A percentile compares a stretch with the other conserved stretches of the same genome.
phyloP scores from a whole-genome alignment of 75 land plant species.

The Adiantum capillusveneris region DNA sequence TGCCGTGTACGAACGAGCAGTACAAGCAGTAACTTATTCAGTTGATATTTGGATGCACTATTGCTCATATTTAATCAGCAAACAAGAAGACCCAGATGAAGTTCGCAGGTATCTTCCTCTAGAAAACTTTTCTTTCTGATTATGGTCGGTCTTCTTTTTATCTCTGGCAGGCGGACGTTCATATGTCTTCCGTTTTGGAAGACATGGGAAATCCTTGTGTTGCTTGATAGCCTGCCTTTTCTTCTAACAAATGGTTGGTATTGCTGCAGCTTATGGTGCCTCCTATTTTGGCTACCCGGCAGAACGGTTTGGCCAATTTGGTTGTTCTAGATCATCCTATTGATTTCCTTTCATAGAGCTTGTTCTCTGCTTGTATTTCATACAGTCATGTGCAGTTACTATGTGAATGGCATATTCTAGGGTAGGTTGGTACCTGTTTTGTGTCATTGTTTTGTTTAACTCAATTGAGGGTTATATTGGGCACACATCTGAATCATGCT shows the following conservation, averaged over 20 bases:
- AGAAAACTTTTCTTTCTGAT: conserved; percentile 1
- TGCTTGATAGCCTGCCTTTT: conserved; percentile 15
- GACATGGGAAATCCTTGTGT: conserved; percentile 9
- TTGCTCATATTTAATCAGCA: conserved; percentile 66
- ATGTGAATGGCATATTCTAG: conserved; percentile 40
- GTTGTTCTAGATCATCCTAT: conserved; percentile 14
- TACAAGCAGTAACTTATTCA: conserved; percentile 90
- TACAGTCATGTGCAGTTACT: conserved; percentile 30
- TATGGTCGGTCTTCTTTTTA: conserved; percentile 4
- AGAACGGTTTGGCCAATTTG: conserved; percentile 41
- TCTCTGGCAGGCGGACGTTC: conserved; percentile 17
- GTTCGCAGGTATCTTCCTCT: conserved; percentile 57
- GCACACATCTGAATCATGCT: conserved; percentile 40
- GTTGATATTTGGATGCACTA: conserved; percentile 97
- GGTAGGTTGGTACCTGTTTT: neutral
- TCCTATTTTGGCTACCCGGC: conserved; percentile 23
- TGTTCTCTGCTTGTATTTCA: conserved; percentile 27
- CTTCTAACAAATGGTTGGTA: conserved; percentile 63
- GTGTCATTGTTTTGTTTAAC: neutral
- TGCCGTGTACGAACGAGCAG: conserved; percentile 94
- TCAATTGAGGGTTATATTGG: conserved; percentile 1
- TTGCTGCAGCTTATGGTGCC: conserved; percentile 63
- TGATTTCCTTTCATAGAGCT: conserved; percentile 22
- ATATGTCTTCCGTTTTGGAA: conserved; percentile 1
- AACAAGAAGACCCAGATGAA: conserved; percentile 79